Evolutionary conservation across 2,329 filamentous ascomycete genomes (phyloP).

Genomic region (Diplodia corticola): DNA sequence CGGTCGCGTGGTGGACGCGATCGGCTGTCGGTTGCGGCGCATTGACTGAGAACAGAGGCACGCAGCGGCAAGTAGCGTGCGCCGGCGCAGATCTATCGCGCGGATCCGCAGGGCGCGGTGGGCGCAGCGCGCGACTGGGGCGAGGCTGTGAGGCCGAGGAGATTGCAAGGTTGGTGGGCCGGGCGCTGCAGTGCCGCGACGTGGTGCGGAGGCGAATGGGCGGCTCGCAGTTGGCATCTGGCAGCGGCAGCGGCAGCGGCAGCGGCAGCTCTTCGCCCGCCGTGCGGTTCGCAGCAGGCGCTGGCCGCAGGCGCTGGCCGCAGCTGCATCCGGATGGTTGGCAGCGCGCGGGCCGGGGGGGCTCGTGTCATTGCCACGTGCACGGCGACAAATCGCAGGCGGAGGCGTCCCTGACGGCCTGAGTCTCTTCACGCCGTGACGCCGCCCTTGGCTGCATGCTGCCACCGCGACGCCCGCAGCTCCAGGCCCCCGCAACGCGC

Average conservation of each 20-base stretch:
- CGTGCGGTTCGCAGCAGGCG: too few relatives aligned
- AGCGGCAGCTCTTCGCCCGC: too few relatives aligned
- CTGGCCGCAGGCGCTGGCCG: background rate
- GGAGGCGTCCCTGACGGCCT: background rate
- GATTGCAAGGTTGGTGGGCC: background rate
- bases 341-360: background rate
- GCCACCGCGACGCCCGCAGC: background rate
- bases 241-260: too few relatives aligned
- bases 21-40: constrained; percentile 16
- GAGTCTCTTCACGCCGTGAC: background rate
- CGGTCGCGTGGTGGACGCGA: background rate
- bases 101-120: constrained; percentile 6
- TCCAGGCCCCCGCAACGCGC: background rate
- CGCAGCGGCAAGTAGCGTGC: constrained; percentile 10
- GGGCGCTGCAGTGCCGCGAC: too few relatives aligned
- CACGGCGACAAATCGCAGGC: constrained; percentile 5
- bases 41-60: constrained; percentile 17
- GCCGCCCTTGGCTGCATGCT: background rate
- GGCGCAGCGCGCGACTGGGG: background rate
- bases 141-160: background rate
- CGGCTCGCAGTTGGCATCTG: too few relatives aligned
- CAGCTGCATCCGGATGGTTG: background rate
- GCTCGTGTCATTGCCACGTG: constrained; percentile 16
- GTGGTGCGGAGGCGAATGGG: background rate
- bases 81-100: constrained; percentile 15